phyloP scores from a whole-genome alignment of 2,329 filamentous ascomycete genomes.

The Epichloe bromicola region DNA sequence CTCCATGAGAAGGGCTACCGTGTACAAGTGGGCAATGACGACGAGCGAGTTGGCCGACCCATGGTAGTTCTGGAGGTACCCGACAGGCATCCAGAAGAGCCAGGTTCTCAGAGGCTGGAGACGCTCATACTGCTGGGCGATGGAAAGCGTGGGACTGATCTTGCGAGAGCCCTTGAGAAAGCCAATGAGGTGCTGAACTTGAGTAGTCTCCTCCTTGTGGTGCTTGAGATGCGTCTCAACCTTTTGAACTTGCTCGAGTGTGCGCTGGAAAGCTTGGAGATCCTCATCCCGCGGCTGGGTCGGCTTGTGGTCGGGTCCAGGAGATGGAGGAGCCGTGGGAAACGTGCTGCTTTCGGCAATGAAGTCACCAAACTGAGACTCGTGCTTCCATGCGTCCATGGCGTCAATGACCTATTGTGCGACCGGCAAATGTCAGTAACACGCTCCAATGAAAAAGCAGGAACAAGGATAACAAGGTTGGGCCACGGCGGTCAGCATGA shows the following conservation, averaged over 20 bases:
- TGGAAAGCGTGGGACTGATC: conserved; percentile 54
- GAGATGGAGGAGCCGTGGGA: conserved; percentile 51
- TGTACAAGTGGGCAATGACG: conserved; percentile 85
- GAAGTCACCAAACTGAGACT: conserved; percentile 74
- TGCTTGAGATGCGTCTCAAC: conserved; percentile 57
- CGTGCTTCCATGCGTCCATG: conserved; percentile 85
- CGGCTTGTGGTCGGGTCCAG: conserved; percentile 46
- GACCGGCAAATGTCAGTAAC: not conserved
- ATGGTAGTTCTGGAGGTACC: conserved; percentile 64
- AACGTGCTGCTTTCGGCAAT: conserved; percentile 69
- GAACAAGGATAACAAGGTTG: not conserved
- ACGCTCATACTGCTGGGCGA: conserved; percentile 79
- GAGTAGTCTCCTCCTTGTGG: conserved; percentile 54
- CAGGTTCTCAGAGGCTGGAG: conserved; percentile 80
- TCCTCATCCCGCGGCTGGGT: conserved; percentile 57
- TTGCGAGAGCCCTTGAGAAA: conserved; percentile 63
- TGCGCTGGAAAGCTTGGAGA: conserved; percentile 52
- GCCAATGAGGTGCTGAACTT: conserved; percentile 54
- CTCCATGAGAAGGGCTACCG: conserved; percentile 74
- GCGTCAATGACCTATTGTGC: conserved; percentile 63
- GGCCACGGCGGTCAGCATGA: not conserved
- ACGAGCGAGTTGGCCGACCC: conserved; percentile 67
- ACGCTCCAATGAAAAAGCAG: not conserved
- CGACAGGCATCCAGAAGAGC: conserved; percentile 91
- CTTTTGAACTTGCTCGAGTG: conserved; percentile 52